Conservation (phyloP, 78 protist species). For the Emiliania huxleyi region DNA sequence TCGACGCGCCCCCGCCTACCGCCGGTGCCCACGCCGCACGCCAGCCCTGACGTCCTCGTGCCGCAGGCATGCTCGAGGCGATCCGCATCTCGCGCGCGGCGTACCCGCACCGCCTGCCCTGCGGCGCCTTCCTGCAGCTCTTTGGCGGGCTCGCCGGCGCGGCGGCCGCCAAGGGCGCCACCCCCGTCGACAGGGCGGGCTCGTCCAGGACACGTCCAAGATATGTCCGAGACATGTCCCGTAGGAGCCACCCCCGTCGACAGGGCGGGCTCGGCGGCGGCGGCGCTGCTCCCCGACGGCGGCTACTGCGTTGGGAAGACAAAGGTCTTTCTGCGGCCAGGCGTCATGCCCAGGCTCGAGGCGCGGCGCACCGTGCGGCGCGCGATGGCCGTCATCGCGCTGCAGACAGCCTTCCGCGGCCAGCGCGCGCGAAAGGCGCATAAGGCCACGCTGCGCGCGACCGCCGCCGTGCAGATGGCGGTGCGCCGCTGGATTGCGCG, state of each 20-base stretch:
- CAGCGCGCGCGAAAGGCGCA: not conserved
- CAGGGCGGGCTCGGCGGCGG: not conserved
- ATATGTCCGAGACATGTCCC: too few species aligned
- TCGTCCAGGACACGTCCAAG: too few species aligned
- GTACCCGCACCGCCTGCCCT: constrained; percentile 24
- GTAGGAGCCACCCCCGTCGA: too few species aligned
- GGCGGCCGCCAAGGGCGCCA: not conserved
- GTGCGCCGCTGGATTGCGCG: not conserved
- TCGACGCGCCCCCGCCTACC: too few species aligned
- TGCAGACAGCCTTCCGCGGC: not conserved
- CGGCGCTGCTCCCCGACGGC: not conserved
- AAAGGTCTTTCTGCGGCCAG: not conserved
- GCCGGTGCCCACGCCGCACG: too few species aligned
- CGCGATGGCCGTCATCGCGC: not conserved
- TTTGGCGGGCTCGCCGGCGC: not conserved
- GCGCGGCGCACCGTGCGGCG: not conserved
- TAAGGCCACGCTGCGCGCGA: not conserved
- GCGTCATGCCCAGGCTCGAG: not conserved
- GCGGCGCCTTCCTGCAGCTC: not conserved
- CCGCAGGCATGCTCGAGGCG: constrained; percentile 32
- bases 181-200: not conserved
- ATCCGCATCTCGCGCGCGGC: constrained; percentile 21
- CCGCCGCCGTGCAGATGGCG: not conserved
- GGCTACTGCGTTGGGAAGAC: not conserved
- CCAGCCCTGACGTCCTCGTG: too few species aligned